Conservation (phyloP, 2,329 filamentous ascomycete genomes). For the Cladophialophora psammophila region DNA sequence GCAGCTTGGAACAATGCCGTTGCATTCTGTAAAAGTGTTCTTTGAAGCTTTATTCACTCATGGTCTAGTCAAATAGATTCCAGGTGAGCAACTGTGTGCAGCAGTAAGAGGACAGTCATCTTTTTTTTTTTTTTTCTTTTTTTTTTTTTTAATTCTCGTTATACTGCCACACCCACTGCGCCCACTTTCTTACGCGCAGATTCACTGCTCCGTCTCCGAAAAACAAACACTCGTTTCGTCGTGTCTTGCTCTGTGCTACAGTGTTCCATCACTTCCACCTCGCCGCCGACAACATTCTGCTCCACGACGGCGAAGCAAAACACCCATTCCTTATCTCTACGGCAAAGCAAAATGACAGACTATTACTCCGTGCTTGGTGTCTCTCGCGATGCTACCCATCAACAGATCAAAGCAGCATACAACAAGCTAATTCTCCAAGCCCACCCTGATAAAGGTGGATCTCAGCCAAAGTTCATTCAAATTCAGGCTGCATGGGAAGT, state of each 20-base stretch:
- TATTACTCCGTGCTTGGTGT: slow-evolving; percentile 26
- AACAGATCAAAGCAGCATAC: slow-evolving; percentile 28
- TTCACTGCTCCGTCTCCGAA: background rate
- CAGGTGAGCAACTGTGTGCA: background rate
- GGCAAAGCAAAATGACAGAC: slow-evolving; percentile 18
- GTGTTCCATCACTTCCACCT: background rate
- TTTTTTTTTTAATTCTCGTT: background rate
- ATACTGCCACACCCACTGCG: background rate
- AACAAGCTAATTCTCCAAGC: slow-evolving; percentile 20
- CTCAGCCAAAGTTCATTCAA: slow-evolving; percentile 2
- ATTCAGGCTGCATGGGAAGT: slow-evolving; percentile 24
- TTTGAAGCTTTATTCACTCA: background rate
- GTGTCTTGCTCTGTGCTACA: background rate
- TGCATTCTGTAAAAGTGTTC: background rate
- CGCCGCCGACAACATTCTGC: no score
- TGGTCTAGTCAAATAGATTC: slow-evolving; percentile 1
- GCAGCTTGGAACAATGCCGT: background rate
- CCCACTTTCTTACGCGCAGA: background rate
- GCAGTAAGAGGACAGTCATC: background rate
- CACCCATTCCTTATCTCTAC: background rate
- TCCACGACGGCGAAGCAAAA: no score
- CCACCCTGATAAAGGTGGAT: slow-evolving; percentile 34
- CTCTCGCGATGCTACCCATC: slow-evolving; percentile 6
- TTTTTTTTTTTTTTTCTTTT: background rate
- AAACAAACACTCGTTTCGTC: background rate